Evolutionary conservation across 768 basidiomycete genomes (phyloP), one percentile per base, ranked within the genome.

Genomic region (Suillus variegatus): DNA sequence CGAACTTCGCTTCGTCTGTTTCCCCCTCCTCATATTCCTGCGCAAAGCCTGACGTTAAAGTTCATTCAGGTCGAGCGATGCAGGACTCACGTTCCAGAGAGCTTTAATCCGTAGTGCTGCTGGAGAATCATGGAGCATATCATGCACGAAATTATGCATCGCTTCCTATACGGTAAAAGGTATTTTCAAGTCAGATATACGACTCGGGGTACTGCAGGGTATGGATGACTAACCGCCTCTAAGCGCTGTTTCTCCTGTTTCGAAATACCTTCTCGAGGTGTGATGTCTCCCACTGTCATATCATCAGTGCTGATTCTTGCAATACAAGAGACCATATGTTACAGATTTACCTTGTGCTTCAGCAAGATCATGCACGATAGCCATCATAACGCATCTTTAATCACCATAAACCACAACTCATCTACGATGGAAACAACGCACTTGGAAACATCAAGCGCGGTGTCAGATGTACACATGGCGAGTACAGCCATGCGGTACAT

Each of bases 401-500:
- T 9, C 25, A 25, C 43, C 41, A 20, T 52, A 20, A 14, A 14
- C 9, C 32, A 47, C 22, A 13, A 12, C 12, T 0, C 20, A 4
- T 13, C 46, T 16, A 35, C n/a, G 13, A 66, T 7, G 6, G 10
- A n/a, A 40, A 9, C 62, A 41, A 72, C 85, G 61, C 66, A 93
- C 93, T 90, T 91, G 71, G 91, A 76, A 35, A 92, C 76, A 75
- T 93, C 91, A 9, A 94, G 83, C 1, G 81, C 82, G n/a, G 78
- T 60, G 72, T 93, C 93, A 0, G 93, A 89, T 6, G 87, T 85
- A 66, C 94, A 91, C 87, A 99, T 90, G 5, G 95, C 90, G 51
- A 99, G 84, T n/a, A 98, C 75, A 2, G 94, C 91, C 97, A 99
- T 98, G 56, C 97, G 83, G 75, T 95, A 93, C 97, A 97, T 98